A percentile compares a stretch with the other conserved stretches of the same genome.
Conservation (phyloP, 495 filamentous ascomycete species). For the Podospora anserina region DNA sequence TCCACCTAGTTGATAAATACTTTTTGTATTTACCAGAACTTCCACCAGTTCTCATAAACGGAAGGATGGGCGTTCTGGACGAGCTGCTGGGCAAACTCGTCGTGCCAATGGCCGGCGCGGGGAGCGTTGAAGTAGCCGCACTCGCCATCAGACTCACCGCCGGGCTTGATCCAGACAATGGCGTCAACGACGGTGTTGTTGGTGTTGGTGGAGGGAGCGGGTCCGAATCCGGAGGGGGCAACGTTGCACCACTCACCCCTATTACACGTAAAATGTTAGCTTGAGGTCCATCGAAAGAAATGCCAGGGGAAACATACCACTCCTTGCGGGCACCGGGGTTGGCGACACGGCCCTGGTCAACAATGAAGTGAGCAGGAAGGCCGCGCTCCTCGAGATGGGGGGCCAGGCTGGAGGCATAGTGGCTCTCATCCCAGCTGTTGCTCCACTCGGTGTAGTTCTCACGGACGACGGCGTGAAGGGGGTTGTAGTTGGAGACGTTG, state of each 20-base stretch:
- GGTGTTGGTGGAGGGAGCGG: constrained; percentile 58
- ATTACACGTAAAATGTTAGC: background rate
- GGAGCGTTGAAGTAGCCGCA: constrained; percentile 61
- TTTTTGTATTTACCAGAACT: background rate
- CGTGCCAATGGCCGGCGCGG: constrained; percentile 68
- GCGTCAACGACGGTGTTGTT: constrained; percentile 61
- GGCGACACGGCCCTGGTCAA: constrained; percentile 44
- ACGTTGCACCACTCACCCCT: constrained; percentile 79
- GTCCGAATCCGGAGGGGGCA: constrained; percentile 63
- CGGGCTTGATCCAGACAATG: constrained; percentile 77
- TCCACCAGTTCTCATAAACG: constrained; percentile 12
- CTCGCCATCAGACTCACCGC: constrained; percentile 71
- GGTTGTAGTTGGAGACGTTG: constrained; percentile 78
- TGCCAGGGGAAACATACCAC: constrained; percentile 32
- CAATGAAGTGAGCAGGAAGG: constrained; percentile 63
- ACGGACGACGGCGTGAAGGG: constrained; percentile 37
- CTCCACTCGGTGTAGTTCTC: constrained; percentile 45
- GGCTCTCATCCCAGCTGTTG: constrained; percentile 58
- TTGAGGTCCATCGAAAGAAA: background rate
- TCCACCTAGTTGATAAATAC: background rate
- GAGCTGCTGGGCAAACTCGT: constrained; percentile 67
- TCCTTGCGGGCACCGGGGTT: constrained; percentile 56
- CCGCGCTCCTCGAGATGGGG: constrained; percentile 57
- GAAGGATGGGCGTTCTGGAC: constrained; percentile 58
- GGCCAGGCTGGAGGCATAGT: constrained; percentile 61